phyloP scores from a whole-genome alignment of 345 rosid genomes.

The Orychophragmus violaceus region DNA sequence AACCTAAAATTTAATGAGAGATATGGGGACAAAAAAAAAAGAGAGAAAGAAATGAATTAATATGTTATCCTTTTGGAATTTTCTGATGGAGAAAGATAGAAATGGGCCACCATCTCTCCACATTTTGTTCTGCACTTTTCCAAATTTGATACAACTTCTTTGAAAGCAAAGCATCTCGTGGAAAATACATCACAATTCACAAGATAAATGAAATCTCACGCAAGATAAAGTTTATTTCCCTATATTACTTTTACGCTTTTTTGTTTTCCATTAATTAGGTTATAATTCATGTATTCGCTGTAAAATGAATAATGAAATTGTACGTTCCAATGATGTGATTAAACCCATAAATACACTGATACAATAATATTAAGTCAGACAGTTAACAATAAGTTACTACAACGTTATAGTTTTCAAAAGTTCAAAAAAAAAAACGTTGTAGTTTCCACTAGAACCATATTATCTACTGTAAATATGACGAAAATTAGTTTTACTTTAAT shows the following conservation, averaged over 20 bases:
- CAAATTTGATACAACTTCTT: neutral
- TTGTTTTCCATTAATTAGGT: neutral
- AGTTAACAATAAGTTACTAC: neutral
- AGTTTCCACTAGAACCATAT: too few species aligned
- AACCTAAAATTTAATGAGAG: neutral
- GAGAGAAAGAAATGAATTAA: neutral
- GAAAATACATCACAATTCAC: neutral
- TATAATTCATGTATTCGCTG: neutral
- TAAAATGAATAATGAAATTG: neutral
- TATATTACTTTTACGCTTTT: neutral
- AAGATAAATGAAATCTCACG: neutral
- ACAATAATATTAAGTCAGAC: neutral
- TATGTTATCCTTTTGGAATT: constrained; percentile 2
- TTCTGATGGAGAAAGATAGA: constrained; percentile 15
- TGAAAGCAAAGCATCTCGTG: constrained; percentile 6
- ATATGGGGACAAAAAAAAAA: neutral
- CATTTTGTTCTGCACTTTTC: constrained; percentile 11
- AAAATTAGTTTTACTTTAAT: too few species aligned
- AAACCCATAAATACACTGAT: neutral
- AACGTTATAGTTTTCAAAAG: neutral
- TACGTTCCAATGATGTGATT: neutral
- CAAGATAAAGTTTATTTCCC: neutral
- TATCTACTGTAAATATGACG: neutral
- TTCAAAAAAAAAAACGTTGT: too few species aligned
- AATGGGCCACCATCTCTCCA: constrained; percentile 17